These are phyloP conservation scores for Westerdykella aurantiaca DNA, from an alignment of 2,329 filamentous ascomycete genomes.

Conservation along the genomic window DNA sequence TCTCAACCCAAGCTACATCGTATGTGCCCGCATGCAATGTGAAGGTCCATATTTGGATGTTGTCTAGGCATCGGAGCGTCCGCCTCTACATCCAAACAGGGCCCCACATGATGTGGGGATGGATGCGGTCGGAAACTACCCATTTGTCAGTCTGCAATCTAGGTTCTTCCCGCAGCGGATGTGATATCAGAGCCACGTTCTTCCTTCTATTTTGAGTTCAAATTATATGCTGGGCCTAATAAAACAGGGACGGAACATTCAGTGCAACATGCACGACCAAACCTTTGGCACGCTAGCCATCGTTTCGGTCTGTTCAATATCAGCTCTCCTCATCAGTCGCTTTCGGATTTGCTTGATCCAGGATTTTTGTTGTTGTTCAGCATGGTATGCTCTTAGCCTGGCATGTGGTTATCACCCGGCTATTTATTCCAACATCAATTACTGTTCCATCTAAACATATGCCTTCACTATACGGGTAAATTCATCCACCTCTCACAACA, in stretches of 20 bases:
- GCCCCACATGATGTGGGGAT: not conserved
- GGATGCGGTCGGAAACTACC: not conserved
- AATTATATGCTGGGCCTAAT: not conserved
- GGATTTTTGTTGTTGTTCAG: not conserved
- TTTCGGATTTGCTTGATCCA: not conserved
- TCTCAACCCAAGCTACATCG: not conserved
- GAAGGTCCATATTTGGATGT: not conserved
- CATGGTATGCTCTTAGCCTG: conserved; percentile 1
- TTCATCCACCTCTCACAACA: conserved; percentile 15
- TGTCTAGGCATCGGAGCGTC: not conserved
- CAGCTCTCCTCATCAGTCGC: conserved; percentile 1
- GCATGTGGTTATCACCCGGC: conserved; percentile 15
- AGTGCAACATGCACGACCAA: conserved; percentile 3
- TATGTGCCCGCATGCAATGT: no score
- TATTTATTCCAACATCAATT: conserved; percentile 17
- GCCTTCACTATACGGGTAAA: conserved; percentile 30
- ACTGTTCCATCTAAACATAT: conserved; percentile 21
- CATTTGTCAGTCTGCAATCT: not conserved
- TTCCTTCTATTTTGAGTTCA: conserved; percentile 1
- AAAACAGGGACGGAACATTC: not conserved
- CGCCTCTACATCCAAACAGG: not conserved
- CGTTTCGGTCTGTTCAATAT: conserved; percentile 7
- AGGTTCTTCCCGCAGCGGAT: not conserved
- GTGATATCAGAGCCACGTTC: not conserved
- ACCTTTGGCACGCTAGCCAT: conserved; percentile 7